Percentiles rank a stretch among this genome's conserved stretches.
Evolutionary conservation across 495 filamentous ascomycete species (phyloP).

Genomic region (Penicillium arizonense): DNA sequence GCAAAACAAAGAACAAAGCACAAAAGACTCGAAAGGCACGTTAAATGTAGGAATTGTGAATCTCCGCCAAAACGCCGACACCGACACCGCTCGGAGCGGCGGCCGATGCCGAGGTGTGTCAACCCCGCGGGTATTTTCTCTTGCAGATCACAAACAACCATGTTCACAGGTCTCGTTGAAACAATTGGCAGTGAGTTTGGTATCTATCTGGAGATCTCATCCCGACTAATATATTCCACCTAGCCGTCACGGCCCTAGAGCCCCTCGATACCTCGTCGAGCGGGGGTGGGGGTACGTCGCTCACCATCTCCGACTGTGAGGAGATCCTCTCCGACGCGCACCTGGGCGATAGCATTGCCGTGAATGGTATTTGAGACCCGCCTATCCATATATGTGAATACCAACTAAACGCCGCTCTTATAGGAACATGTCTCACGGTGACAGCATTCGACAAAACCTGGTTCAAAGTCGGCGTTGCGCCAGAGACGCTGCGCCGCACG

Average conservation of each 20-base stretch:
- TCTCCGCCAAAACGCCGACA: slow-evolving; percentile 33
- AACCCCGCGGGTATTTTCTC: slow-evolving; percentile 12
- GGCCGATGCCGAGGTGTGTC: slow-evolving; percentile 35
- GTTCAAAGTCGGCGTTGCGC: slow-evolving; percentile 94
- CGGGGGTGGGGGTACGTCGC: slow-evolving; percentile 76
- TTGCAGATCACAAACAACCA: slow-evolving; percentile 40
- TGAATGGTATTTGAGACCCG: slow-evolving; percentile 63
- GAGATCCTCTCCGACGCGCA: slow-evolving; percentile 78
- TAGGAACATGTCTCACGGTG: slow-evolving; percentile 85
- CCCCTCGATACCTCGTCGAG: slow-evolving; percentile 67
- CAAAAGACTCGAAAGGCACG: neutral
- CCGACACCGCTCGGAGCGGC: slow-evolving; percentile 30
- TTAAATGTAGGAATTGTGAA: slow-evolving; percentile 24
- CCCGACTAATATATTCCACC: slow-evolving; percentile 3
- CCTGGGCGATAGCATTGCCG: slow-evolving; percentile 86
- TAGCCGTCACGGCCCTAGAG: slow-evolving; percentile 81
- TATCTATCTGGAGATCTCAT: neutral
- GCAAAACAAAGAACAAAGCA: slow-evolving; percentile 5
- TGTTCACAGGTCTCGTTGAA: slow-evolving; percentile 99
- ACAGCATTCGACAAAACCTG: slow-evolving; percentile 64
- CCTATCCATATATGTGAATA: neutral
- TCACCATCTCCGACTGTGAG: slow-evolving; percentile 77
- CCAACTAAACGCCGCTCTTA: slow-evolving; percentile 9
- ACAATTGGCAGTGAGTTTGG: slow-evolving; percentile 75
- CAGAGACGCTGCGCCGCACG: slow-evolving; percentile 94